These are phyloP conservation scores for Coemansia sp. DNA, from an alignment of 192 early-diverging fungal species.

Conservation along the genomic window DNA sequence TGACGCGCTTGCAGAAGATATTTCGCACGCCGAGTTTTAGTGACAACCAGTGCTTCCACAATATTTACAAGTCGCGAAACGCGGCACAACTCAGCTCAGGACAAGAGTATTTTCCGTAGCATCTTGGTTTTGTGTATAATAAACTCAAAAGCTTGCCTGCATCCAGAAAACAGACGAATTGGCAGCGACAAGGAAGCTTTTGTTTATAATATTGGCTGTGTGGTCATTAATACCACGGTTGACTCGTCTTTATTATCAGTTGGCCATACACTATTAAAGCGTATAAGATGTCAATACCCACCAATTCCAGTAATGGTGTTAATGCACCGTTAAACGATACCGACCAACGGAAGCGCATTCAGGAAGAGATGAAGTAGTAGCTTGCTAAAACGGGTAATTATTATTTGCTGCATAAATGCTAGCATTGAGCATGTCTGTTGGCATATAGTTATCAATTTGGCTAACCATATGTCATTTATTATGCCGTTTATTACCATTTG, in stretches of 20 bases:
- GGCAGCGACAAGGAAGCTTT: neutral
- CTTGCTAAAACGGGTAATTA: slow-evolving; percentile 45
- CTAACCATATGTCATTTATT: neutral
- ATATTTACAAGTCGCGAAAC: neutral
- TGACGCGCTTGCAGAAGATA: too few relatives aligned
- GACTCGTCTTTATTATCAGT: neutral
- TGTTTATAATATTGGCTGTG: neutral
- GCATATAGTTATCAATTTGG: neutral
- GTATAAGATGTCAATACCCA: slow-evolving; percentile 2
- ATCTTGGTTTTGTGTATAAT: slow-evolving; percentile 9
- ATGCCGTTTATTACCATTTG: slow-evolving; percentile 10
- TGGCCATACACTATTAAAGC: neutral
- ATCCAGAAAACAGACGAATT: too few relatives aligned
- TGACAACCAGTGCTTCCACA: neutral
- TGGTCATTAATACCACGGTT: neutral
- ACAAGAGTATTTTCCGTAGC: neutral
- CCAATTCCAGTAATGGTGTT: slow-evolving; percentile 8
- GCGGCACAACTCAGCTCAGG: too few relatives aligned
- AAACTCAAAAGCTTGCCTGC: slow-evolving; percentile 3
- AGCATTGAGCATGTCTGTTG: neutral
- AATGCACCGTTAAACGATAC: slow-evolving; percentile 15
- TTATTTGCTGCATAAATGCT: slow-evolving; percentile 3
- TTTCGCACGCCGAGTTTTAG: too few relatives aligned
- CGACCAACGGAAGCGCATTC: slow-evolving; percentile 29
- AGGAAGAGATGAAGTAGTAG: slow-evolving; percentile 38